These are phyloP conservation scores for Penicillium maclennaniae DNA, from an alignment of 495 filamentous ascomycete genomes.

Conservation along the genomic window DNA sequence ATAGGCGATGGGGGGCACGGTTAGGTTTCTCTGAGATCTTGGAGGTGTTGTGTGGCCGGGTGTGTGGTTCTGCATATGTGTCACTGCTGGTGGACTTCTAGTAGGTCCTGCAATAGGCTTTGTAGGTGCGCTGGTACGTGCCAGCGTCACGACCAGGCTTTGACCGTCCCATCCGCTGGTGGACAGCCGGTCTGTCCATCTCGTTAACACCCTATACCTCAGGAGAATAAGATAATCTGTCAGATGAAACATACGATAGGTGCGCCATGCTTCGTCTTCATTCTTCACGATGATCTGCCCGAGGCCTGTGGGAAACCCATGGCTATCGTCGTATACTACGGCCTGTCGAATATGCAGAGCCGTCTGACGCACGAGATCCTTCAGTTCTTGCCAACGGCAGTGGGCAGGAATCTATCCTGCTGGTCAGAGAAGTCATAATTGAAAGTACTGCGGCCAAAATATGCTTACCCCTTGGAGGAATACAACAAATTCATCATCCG, in stretches of 20 bases:
- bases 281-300: constrained; percentile 49
- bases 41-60: constrained; percentile 39
- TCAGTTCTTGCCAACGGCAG: constrained; percentile 49
- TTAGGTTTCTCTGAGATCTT: constrained; percentile 23
- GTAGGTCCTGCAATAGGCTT: constrained; percentile 45
- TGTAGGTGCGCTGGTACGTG: constrained; percentile 41
- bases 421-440: background rate
- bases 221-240: background rate
- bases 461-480: constrained; percentile 44
- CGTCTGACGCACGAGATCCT: constrained; percentile 46
- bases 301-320: constrained; percentile 44
- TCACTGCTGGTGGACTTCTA: constrained; percentile 34
- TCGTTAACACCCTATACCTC: constrained; percentile 2
- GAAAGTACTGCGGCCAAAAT: background rate
- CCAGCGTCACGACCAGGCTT: constrained; percentile 42
- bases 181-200: constrained; percentile 36
- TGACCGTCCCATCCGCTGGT: constrained; percentile 47
- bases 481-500: constrained; percentile 46
- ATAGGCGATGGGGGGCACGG: constrained; percentile 38
- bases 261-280: constrained; percentile 47
- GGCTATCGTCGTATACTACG: constrained; percentile 45
- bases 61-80: constrained; percentile 25
- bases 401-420: constrained; percentile 39
- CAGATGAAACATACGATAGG: constrained; percentile 34
- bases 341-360: constrained; percentile 47